Evolutionary conservation across 176 grass and related monocot genomes (phyloP), one percentile per base, ranked within the genome.

Genomic region (Carex scoparia): DNA sequence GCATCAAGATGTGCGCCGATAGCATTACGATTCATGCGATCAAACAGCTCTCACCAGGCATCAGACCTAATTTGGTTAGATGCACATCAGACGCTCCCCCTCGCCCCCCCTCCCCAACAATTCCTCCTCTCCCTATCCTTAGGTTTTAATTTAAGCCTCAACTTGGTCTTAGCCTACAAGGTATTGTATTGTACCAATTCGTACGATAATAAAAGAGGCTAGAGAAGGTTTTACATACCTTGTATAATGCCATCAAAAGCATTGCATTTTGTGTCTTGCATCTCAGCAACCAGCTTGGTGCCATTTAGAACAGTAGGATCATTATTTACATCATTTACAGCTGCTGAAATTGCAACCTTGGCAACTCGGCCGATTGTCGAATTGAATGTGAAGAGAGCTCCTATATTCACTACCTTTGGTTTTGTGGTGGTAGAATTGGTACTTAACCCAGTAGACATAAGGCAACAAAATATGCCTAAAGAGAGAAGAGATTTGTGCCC

Each of bases 351-450:
- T 65, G 95, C 92, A 18, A 91, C 84, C 86, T 90, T 93, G 46
- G 95, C 91, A 55, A 79, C 92, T 87, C 87, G 90, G 40, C 95
- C 95, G 32, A 91, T 93, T n/a, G 89, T 91, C 5, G 95, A 94
- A 81, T 94, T 87, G 55, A 90, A 90, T 83, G 91, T 31, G 33
- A 93, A 90, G 61, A 94, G 78, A 83, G 88, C 88, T 84, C 92
- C 92, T 64, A 97, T 79, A 53, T 86, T 84, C 73, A 94, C 91
- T 67, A 61, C 59, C 64, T 84, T 58, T 1, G 92, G 92, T 72
- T 73, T 79, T 37, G 73, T 59, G 64, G 73, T 59, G 64, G 87
- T 85, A 31, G 57, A 44, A 75, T 83, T 94, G 40, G 85, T 58
- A 81, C 88, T 56, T 8, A 87, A 35, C 71, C 85, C 71, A 76